Base-by-base conservation (phyloP, 495 filamentous ascomycete genomes). In the Trichoderma orchidacearum region DNA sequence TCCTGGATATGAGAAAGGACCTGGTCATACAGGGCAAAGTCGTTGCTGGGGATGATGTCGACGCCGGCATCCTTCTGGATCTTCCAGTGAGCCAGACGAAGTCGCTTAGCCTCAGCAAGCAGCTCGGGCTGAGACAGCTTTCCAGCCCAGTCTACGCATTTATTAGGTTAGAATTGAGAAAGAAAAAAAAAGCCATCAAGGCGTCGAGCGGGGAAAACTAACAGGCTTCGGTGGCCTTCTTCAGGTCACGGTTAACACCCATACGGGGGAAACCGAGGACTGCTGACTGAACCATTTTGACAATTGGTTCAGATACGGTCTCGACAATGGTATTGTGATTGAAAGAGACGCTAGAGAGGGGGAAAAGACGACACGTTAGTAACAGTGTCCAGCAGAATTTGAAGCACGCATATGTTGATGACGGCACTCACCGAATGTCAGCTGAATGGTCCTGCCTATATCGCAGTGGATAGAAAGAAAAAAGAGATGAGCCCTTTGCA, bases 11-110 rank as follows among this genome's bases (percentile, higher is more conserved):
- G 93, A 75, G 92, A 89, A 35, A 98, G 87, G 70, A 98, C 85
- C 68, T 98, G 93, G 72, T 98, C 93, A 72, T 98, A 98, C 80
- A 87, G 90, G 60, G 94, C 87, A 70, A 98, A 98, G 85, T 98
- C 93, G 71, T 97, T 97, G 85, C 87, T 93, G 67, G 93, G 93
- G 73, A 98, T 97, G 73, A 89, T 80, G 66, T 95, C 88, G 68
- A 95, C 90, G 68, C 93, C 93, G 64, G 90, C 90, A 74, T 91
- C 83, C 80, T 97, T 93, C 80, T 96, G 93, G 76, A 97, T 89
- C 80, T 95, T 89, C 93, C 93, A 98, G 84, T 98, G 93, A 66
- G 84, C 90, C 56, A 86, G 79, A 79, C 93, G 87, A 59, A 98
- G 88, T 67, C 90, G 82, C 86, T 97, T 96, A 70, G 87, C 93